Percentiles rank a stretch among this genome's conserved stretches.
Evolutionary conservation across 2,329 filamentous ascomycete species (phyloP).

Genomic region (Aaosphaeria pasadenensis): DNA sequence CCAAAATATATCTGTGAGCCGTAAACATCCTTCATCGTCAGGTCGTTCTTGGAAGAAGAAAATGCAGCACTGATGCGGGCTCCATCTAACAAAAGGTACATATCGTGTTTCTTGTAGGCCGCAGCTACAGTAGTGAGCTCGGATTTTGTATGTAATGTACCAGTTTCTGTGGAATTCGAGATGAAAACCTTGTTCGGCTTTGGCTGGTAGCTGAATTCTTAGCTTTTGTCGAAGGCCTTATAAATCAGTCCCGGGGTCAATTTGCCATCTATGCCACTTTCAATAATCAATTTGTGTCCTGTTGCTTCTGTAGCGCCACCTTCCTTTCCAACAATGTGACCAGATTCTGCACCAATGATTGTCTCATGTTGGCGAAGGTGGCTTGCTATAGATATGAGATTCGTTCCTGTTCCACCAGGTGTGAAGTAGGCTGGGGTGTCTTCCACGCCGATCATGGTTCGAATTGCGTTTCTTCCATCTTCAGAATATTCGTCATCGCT

Average conservation of each 20-base stretch:
- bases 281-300: slow-evolving; percentile 2
- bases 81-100: slow-evolving; percentile 2
- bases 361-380: slow-evolving; percentile 4
- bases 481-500: background rate
- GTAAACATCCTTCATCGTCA: background rate
- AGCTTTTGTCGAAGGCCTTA: background rate
- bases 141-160: slow-evolving; percentile 1
- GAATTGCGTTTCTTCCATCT: background rate
- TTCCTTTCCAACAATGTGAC: slow-evolving; percentile 2
- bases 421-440: slow-evolving; percentile 1
- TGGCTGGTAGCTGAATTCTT: background rate
- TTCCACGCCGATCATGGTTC: background rate
- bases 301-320: slow-evolving; percentile 1
- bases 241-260: slow-evolving; percentile 2
- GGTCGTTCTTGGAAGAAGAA: background rate
- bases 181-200: slow-evolving; percentile 3
- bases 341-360: slow-evolving; percentile 1
- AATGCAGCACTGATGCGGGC: slow-evolving; percentile 2
- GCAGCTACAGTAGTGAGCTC: slow-evolving; percentile 1
- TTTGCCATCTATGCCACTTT: background rate
- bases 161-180: slow-evolving; percentile 4
- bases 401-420: slow-evolving; percentile 2
- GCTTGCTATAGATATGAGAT: slow-evolving; percentile 3
- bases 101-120: background rate
- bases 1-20: slow-evolving; percentile 3